Conservation (phyloP, 2,329 filamentous ascomycete species). For the Pseudogymnoascus destructans region DNA sequence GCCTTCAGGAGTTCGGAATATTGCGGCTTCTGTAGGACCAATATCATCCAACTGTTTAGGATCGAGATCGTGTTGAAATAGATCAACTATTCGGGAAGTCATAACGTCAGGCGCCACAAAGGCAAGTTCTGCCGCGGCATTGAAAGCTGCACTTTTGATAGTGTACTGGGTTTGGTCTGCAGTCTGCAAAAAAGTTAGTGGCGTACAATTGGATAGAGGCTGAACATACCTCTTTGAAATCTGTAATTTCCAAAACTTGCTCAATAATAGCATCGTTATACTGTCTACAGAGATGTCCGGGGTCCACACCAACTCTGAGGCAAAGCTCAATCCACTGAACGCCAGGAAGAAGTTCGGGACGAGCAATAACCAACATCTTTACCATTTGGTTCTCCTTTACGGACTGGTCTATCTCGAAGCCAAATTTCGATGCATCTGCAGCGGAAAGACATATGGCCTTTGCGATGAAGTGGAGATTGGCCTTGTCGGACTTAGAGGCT, state of each 20-base stretch:
- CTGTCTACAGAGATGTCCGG: conserved; percentile 59
- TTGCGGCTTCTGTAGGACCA: conserved; percentile 80
- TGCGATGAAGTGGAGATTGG: conserved; percentile 48
- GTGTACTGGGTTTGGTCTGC: conserved; percentile 26
- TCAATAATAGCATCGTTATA: conserved; percentile 51
- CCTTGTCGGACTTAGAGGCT: conserved; percentile 49
- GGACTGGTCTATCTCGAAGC: conserved; percentile 32
- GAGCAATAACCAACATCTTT: conserved; percentile 63
- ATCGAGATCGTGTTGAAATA: conserved; percentile 63
- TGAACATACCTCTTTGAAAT: conserved; percentile 28
- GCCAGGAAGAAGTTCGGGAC: conserved; percentile 62
- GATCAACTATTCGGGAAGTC: conserved; percentile 59
- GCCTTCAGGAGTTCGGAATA: conserved; percentile 81
- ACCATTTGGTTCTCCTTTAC: conserved; percentile 58
- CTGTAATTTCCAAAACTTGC: conserved; percentile 45
- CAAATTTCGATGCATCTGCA: conserved; percentile 35
- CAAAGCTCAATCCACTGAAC: conserved; percentile 84
- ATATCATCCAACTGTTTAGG: conserved; percentile 55
- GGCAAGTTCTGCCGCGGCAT: conserved; percentile 76
- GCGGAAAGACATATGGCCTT: conserved; percentile 49
- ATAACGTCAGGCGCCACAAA: conserved; percentile 83
- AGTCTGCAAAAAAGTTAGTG: conserved; percentile 16
- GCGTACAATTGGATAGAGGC: conserved; percentile 15
- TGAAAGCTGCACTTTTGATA: conserved; percentile 61
- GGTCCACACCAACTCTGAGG: conserved; percentile 67